Conservation (phyloP, 208 protist genomes). For the Vickermania spadyakhi region DNA sequence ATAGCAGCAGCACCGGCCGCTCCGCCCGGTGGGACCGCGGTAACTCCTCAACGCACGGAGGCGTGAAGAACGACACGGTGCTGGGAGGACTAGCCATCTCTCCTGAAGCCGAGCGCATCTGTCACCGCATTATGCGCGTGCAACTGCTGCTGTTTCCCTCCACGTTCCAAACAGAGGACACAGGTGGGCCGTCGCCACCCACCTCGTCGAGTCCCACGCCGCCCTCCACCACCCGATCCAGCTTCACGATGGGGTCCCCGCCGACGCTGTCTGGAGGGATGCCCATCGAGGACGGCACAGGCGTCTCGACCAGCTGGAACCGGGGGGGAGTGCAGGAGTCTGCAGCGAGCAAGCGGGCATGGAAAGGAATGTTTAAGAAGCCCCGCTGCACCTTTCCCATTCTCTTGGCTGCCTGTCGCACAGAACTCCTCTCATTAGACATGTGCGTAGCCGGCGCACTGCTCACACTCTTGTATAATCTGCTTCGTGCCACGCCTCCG, state of each 20-base stretch:
- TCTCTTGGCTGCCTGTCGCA: constrained; percentile 33
- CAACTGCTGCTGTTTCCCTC: neutral
- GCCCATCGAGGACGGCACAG: too few relatives aligned
- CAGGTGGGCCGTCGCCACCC: neutral
- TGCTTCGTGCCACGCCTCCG: constrained; percentile 27
- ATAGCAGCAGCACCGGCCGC: neutral
- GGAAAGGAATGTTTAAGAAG: constrained; percentile 42
- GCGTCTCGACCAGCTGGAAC: neutral
- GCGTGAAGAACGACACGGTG: neutral
- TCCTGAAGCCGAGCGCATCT: neutral
- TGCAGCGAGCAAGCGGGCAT: constrained; percentile 23
- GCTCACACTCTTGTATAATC: constrained; percentile 62
- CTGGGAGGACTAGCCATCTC: neutral
- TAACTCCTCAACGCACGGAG: too few relatives aligned
- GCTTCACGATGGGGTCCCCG: neutral
- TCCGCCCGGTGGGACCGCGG: neutral
- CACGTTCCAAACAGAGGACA: neutral
- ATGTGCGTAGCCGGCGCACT: constrained; percentile 22
- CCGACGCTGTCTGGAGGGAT: too few relatives aligned
- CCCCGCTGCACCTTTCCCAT: constrained; percentile 36
- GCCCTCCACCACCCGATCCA: neutral
- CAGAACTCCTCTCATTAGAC: constrained; percentile 24
- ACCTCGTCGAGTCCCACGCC: neutral
- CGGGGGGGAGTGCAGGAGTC: constrained; percentile 6
- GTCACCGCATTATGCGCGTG: neutral